Percentiles rank a stretch among this genome's conserved stretches.
These are phyloP conservation scores for Herpetomonas samuelpessoai DNA, from an alignment of 208 protist species.

Conservation along the genomic window DNA sequence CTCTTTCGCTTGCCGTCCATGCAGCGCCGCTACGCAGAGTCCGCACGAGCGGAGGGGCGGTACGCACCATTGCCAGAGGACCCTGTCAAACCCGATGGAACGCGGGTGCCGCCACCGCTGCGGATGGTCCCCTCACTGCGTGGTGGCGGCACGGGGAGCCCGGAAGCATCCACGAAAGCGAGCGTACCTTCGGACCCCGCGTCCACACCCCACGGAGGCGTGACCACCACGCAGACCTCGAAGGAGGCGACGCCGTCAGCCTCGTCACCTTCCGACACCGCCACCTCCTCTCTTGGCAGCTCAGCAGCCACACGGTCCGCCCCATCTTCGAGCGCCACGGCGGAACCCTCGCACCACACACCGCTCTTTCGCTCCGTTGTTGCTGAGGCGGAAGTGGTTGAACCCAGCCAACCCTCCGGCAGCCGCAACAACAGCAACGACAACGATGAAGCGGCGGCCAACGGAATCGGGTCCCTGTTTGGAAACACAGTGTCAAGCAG, in stretches of 20 bases:
- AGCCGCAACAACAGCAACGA: too few species aligned
- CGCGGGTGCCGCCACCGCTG: conserved; percentile 59
- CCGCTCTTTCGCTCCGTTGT: not conserved
- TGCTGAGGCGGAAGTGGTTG: not conserved
- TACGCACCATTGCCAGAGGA: conserved; percentile 69
- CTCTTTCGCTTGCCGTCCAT: conserved; percentile 62
- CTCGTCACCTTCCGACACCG: too few species aligned
- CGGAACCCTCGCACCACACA: not conserved
- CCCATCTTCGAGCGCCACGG: too few species aligned
- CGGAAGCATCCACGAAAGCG: not conserved
- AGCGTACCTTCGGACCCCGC: not conserved
- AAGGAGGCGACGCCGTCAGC: conserved; percentile 5
- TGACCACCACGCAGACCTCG: not conserved
- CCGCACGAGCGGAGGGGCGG: conserved; percentile 38
- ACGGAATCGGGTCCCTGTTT: not conserved
- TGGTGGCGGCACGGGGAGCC: not conserved
- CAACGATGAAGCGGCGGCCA: not conserved
- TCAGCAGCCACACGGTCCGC: too few species aligned
- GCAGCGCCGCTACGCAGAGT: conserved; percentile 73
- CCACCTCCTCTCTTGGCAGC: too few species aligned
- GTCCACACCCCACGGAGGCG: not conserved
- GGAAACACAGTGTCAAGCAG: too few species aligned
- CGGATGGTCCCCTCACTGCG: conserved; percentile 33
- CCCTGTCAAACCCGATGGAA: conserved; percentile 54
- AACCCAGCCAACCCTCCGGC: not conserved